Evolutionary conservation across 495 filamentous ascomycete genomes (phyloP).

Genomic region (Delitschia confertaspora): DNA sequence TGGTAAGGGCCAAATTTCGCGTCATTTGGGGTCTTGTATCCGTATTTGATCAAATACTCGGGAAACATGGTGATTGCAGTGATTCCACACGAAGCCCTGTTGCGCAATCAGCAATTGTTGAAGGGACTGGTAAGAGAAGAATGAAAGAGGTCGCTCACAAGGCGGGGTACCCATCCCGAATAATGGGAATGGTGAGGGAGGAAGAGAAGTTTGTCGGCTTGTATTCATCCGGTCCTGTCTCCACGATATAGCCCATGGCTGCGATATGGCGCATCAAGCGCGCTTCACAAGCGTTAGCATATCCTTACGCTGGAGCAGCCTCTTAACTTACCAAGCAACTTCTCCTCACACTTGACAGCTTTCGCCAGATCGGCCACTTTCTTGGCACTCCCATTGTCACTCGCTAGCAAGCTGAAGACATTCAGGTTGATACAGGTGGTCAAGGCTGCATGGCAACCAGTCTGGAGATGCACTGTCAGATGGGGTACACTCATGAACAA

Average conservation of each 20-base stretch:
- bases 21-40: not conserved
- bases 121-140: not conserved
- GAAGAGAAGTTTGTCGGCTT: constrained; percentile 38
- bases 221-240: constrained; percentile 41
- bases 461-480: too few relatives aligned
- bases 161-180: constrained; percentile 5
- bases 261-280: constrained; percentile 43
- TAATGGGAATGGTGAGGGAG: constrained; percentile 32
- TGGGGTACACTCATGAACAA: too few relatives aligned
- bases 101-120: not conserved
- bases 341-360: not conserved
- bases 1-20: constrained; percentile 6
- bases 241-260: constrained; percentile 42
- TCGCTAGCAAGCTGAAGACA: not conserved
- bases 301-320: not conserved
- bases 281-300: not conserved
- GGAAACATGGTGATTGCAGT: constrained; percentile 2
- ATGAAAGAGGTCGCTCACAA: not conserved
- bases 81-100: constrained; percentile 1
- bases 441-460: constrained; percentile 3
- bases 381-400: not conserved
- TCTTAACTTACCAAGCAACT: constrained; percentile 1
- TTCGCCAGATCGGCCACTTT: constrained; percentile 3
- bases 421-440: not conserved
- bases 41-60: constrained; percentile 3